Evolutionary conservation across 176 grass and related monocot species (phyloP).

Genomic region (Eremochloa ophiuroides): DNA sequence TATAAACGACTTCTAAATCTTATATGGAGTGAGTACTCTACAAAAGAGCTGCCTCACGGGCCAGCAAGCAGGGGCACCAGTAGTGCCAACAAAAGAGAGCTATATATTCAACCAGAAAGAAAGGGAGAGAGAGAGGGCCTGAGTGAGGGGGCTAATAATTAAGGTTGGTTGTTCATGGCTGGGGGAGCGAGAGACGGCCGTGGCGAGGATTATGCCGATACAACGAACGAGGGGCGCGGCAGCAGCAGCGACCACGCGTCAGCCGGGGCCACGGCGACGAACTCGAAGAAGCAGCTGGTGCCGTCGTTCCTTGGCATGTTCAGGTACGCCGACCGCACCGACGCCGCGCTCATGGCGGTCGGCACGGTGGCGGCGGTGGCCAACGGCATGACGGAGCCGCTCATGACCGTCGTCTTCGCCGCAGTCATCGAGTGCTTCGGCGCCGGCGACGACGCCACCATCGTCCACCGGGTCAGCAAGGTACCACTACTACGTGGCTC

Average conservation of each 20-base stretch:
- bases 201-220: background rate
- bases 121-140: background rate
- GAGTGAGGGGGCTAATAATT: background rate
- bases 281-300: slow-evolving; percentile 3
- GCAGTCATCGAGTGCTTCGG: slow-evolving; percentile 51
- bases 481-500: background rate
- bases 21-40: too few relatives aligned
- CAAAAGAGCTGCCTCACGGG: background rate
- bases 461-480: slow-evolving; percentile 56
- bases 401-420: slow-evolving; percentile 56
- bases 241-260: background rate
- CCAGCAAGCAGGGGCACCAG: background rate
- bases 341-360: slow-evolving; percentile 38
- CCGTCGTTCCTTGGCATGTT: slow-evolving; percentile 39
- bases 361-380: slow-evolving; percentile 48
- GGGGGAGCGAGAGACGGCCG: background rate
- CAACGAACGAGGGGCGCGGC: background rate
- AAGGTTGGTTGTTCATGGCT: background rate
- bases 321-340: slow-evolving; percentile 36
- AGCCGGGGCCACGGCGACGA: background rate
- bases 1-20: too few relatives aligned
- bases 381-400: slow-evolving; percentile 51
- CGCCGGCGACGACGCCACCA: background rate
- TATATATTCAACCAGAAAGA: background rate
- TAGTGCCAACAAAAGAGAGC: background rate